Evolutionary conservation across 2,329 filamentous ascomycete genomes (phyloP).

Genomic region (Fusarium devonianum): DNA sequence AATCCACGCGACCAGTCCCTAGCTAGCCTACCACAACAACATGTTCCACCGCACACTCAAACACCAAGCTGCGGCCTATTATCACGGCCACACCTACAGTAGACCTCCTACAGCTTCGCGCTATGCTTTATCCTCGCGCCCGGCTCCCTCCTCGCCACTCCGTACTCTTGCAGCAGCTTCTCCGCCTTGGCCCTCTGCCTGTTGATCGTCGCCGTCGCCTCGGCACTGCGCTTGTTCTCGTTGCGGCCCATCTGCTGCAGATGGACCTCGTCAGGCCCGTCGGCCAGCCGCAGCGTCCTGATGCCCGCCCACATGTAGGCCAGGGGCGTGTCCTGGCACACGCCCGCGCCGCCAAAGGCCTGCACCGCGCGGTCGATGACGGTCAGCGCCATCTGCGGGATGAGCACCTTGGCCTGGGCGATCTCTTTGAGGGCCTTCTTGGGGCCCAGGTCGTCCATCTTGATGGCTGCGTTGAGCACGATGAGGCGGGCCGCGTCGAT

Average conservation of each 20-base stretch:
- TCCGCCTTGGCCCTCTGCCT: slow-evolving; percentile 71
- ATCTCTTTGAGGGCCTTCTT: slow-evolving; percentile 94
- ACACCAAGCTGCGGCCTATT: slow-evolving; percentile 16
- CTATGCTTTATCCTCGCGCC: slow-evolving; percentile 58
- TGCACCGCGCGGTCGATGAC: slow-evolving; percentile 96
- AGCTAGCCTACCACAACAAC: slow-evolving; percentile 5
- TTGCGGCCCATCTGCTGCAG: slow-evolving; percentile 80
- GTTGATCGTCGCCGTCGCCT: slow-evolving; percentile 67
- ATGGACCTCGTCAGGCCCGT: slow-evolving; percentile 97
- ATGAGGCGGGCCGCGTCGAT: slow-evolving; percentile 90
- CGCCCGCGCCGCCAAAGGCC: slow-evolving; percentile 87
- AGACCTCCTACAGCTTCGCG: slow-evolving; percentile 57
- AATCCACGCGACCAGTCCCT: slow-evolving; percentile 2
- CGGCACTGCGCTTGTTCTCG: slow-evolving; percentile 75
- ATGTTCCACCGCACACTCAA: slow-evolving; percentile 20
- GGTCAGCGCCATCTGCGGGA: slow-evolving; percentile 80
- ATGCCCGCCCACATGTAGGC: slow-evolving; percentile 83
- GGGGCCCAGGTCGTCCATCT: slow-evolving; percentile 88
- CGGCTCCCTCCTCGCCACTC: slow-evolving; percentile 54
- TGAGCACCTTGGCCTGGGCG: slow-evolving; percentile 91
- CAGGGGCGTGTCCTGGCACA: slow-evolving; percentile 93
- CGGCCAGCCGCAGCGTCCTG: slow-evolving; percentile 83
- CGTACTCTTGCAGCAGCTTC: slow-evolving; percentile 69
- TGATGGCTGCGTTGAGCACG: slow-evolving; percentile 92
- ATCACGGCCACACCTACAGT: background rate